phyloP scores from a whole-genome alignment of 1,284 basidiomycete species.

The Anthracocystis setariae region DNA sequence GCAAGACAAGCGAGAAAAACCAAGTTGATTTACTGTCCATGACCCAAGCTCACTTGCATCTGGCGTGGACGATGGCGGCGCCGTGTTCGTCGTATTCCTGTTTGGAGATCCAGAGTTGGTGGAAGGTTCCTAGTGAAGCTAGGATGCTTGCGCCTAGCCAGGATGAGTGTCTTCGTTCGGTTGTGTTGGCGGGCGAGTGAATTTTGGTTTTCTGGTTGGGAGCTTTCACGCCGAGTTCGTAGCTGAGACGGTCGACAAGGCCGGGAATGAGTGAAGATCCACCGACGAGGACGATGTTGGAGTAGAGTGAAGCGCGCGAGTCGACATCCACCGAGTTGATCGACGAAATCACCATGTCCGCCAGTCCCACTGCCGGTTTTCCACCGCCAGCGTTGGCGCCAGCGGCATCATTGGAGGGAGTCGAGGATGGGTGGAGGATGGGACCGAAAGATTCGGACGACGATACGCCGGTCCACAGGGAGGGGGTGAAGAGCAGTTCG shows the following conservation, averaged over 20 bases:
- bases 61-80: conserved; percentile 60
- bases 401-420: conserved; percentile 4
- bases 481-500: conserved; percentile 88
- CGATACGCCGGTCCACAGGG: conserved; percentile 71
- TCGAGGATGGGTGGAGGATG: conserved; percentile 22
- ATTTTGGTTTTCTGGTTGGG: conserved; percentile 72
- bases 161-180: conserved; percentile 63
- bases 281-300: conserved; percentile 93
- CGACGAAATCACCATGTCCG: conserved; percentile 77
- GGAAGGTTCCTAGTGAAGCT: conserved; percentile 65
- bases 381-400: conserved; percentile 11
- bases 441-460: conserved; percentile 30
- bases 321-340: conserved; percentile 90
- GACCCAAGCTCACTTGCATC: conserved; percentile 54
- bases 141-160: conserved; percentile 66
- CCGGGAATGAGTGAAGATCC: conserved; percentile 88
- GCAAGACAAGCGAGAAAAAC: too few relatives aligned
- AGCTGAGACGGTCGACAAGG: conserved; percentile 82
- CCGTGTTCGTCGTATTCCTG: conserved; percentile 68
- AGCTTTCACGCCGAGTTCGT: conserved; percentile 81
- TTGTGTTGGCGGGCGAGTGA: conserved; percentile 65
- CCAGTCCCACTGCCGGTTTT: conserved; percentile 32
- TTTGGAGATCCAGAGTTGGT: conserved; percentile 67
- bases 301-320: conserved; percentile 84
- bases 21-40: too few relatives aligned